Base-by-base conservation (phyloP, 108 stramenopile genomes). In the Nitzschia sp. region DNA sequence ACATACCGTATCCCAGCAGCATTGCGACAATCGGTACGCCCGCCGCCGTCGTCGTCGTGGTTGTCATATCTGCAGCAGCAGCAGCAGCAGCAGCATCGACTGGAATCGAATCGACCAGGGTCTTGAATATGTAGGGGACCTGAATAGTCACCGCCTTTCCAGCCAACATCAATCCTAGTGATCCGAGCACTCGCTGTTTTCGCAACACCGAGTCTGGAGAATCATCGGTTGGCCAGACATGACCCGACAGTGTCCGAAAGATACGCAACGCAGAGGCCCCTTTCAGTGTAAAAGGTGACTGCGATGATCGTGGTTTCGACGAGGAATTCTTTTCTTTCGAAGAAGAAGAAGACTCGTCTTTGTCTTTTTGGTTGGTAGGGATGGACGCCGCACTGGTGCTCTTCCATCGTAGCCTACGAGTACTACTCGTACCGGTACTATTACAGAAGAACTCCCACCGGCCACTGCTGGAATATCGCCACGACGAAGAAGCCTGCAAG, bases 51-150 rank as follows among this genome's bases (percentile, higher is more conserved):
- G 72, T 61, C 3, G 67, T 46, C 4, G 44, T 60, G 30, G 63
- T 55, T 25, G 44, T 45, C 25, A 69, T 58, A 22, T 48, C 44
- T 19, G 68, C 50, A 28, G 28, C 30, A 16, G 63, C 45, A 31
- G 67, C 69, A 32, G 34, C n/a, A n/a, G n/a, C n/a, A 15, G 0
- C 47, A 15, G 17, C 45, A 26, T 50, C 54, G 9, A 65, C n/a
- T 16, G 80, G 77, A 23, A 92, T 27, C 22, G 85, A 46, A 71
- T 99, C 97, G 22, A 99, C 93, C 66, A 97, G 55, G 30, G 77
- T 64, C 55, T 99, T 99, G 90, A 99, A 98, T 33, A 98, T 72
- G 64, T 93, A 99, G 19, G 97, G 97, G 22, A 97, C 94, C 63
- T 91, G 83, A 29, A 99, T 94, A 54, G 90, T 99, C 30, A 98